phyloP scores from a whole-genome alignment of 2,329 filamentous ascomycete species.

The Diaporthe destruens region DNA sequence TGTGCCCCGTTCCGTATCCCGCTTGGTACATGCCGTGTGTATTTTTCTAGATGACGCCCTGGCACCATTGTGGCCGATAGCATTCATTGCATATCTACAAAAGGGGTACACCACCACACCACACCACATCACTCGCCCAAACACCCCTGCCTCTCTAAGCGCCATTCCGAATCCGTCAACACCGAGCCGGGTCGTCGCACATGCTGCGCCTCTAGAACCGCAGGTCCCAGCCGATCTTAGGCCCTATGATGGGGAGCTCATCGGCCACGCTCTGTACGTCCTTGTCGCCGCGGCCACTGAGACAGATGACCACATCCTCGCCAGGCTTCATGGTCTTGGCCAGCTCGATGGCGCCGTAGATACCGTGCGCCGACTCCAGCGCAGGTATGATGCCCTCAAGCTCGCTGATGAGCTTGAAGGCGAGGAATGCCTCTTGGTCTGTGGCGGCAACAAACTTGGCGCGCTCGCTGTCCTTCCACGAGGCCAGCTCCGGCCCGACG shows the following conservation, averaged over 20 bases:
- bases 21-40: slow-evolving; percentile 1
- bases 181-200: background rate
- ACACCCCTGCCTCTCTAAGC: background rate
- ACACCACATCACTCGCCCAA: background rate
- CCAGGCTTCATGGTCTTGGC: slow-evolving; percentile 93
- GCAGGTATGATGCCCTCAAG: slow-evolving; percentile 97
- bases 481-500: slow-evolving; percentile 90
- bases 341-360: slow-evolving; percentile 89
- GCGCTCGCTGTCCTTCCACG: slow-evolving; percentile 91
- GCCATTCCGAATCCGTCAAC: background rate
- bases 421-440: slow-evolving; percentile 88
- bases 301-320: slow-evolving; percentile 91
- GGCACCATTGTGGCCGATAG: background rate
- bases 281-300: slow-evolving; percentile 96
- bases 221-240: slow-evolving; percentile 83
- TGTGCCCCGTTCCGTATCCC: background rate
- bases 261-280: slow-evolving; percentile 98
- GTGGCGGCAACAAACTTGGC: slow-evolving; percentile 93
- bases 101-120: background rate
- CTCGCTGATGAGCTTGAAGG: slow-evolving; percentile 87
- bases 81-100: slow-evolving; percentile 12
- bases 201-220: slow-evolving; percentile 62
- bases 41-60: background rate
- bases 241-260: slow-evolving; percentile 88
- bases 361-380: slow-evolving; percentile 91